Evolutionary conservation across 78 protist species (phyloP).

Genomic region (Dictyostelium brefeldianum): DNA sequence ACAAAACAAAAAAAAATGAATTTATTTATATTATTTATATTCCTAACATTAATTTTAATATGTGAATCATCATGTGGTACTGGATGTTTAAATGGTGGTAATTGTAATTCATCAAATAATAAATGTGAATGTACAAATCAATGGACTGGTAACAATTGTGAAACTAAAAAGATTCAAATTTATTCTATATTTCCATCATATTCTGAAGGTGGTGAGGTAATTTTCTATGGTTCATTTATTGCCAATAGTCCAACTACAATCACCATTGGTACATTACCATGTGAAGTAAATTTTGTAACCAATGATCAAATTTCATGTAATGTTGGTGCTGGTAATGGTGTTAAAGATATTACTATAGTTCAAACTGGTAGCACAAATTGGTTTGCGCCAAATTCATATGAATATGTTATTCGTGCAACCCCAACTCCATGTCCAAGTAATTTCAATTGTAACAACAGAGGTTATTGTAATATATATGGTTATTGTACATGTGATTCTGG

Average conservation of each 20-base stretch:
- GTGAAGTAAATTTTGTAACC: background rate
- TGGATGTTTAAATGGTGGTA: background rate
- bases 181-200: background rate
- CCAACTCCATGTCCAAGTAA: background rate
- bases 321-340: conserved; percentile 18
- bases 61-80: background rate
- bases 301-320: background rate
- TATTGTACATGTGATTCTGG: background rate
- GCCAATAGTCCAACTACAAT: background rate
- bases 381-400: background rate
- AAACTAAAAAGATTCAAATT: background rate
- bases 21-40: background rate
- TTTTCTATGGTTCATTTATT: background rate
- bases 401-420: background rate
- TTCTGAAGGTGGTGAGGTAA: background rate
- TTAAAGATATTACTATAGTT: background rate
- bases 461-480: background rate
- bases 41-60: background rate
- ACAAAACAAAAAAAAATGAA: background rate
- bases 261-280: background rate
- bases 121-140: background rate
- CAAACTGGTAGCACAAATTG: background rate
- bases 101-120: background rate
- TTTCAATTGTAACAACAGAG: background rate
- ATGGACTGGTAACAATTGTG: background rate